phyloP scores from a whole-genome alignment of 345 rosid genomes.

The Ceriops decandra region DNA sequence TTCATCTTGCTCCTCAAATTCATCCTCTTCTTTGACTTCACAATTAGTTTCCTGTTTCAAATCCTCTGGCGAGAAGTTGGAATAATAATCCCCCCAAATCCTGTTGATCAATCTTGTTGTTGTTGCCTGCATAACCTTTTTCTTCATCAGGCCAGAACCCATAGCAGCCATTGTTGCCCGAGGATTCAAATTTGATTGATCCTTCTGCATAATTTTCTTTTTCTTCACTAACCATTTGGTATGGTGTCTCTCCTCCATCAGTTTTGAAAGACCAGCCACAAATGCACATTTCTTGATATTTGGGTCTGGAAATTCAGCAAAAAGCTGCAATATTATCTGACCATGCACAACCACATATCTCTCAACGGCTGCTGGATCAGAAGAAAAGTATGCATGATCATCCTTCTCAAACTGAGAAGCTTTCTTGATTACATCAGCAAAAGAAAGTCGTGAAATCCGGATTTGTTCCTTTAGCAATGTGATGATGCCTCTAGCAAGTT shows the following conservation, averaged over 20 bases:
- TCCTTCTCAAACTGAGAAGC: constrained; percentile 46
- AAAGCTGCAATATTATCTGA: constrained; percentile 60
- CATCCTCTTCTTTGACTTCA: constrained; percentile 25
- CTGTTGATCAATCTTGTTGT: constrained; percentile 71
- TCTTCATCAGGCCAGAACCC: constrained; percentile 43
- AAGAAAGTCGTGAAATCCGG: constrained; percentile 59
- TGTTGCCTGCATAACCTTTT: constrained; percentile 80
- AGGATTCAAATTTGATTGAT: constrained; percentile 54
- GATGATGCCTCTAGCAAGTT: constrained; percentile 61
- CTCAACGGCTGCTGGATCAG: constrained; percentile 53
- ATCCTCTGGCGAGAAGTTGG: constrained; percentile 34
- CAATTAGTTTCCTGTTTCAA: constrained; percentile 6
- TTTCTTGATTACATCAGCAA: constrained; percentile 45
- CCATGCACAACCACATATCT: constrained; percentile 82
- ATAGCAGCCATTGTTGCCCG: constrained; percentile 41
- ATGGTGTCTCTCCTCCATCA: constrained; percentile 76
- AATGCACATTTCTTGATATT: constrained; percentile 56
- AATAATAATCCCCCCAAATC: constrained; percentile 82
- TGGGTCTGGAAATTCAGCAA: constrained; percentile 55
- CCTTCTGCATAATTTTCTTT: constrained; percentile 44
- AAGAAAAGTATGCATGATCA: constrained; percentile 58
- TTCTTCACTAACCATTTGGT: constrained; percentile 76
- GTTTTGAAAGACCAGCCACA: constrained; percentile 43
- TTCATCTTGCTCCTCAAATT: constrained; percentile 26
- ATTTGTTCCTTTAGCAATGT: constrained; percentile 53